phyloP scores from a whole-genome alignment of 768 basidiomycete species.

The Chlorophyllum brunneum region DNA sequence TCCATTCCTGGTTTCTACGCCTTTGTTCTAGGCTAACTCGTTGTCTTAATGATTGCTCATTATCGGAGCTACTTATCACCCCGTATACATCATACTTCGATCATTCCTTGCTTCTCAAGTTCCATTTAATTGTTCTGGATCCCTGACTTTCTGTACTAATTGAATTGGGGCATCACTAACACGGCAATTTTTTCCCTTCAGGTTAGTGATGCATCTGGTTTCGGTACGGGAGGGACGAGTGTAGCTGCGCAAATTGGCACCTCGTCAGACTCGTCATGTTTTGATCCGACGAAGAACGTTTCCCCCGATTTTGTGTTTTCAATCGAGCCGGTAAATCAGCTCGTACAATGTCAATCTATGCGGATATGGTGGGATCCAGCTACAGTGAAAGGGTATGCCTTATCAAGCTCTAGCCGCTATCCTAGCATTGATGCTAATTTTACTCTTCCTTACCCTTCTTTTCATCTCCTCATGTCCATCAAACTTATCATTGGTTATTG shows the following conservation, averaged over 20 bases:
- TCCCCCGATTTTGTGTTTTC: slow-evolving; percentile 55
- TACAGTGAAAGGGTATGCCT: slow-evolving; percentile 48
- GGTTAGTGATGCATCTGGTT: slow-evolving; percentile 37
- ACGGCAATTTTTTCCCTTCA: slow-evolving; percentile 12
- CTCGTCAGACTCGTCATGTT: slow-evolving; percentile 58
- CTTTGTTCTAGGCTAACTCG: too few relatives aligned
- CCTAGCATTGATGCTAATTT: not conserved
- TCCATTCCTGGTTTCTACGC: too few relatives aligned
- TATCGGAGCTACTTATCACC: not conserved
- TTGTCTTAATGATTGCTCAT: not conserved
- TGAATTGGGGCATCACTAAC: not conserved
- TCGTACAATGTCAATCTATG: slow-evolving; percentile 60
- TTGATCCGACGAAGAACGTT: slow-evolving; percentile 44
- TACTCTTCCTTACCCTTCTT: not conserved
- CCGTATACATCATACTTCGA: not conserved
- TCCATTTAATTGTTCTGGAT: not conserved
- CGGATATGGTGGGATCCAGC: slow-evolving; percentile 64
- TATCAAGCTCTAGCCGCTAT: not conserved
- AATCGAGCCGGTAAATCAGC: slow-evolving; percentile 56
- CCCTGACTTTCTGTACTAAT: not conserved
- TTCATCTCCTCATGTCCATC: not conserved
- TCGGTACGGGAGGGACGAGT: slow-evolving; percentile 75
- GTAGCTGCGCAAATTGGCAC: slow-evolving; percentile 51
- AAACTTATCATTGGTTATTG: not conserved
- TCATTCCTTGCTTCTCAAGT: not conserved